These are phyloP conservation scores for Chloropicon primus DNA, from an alignment of 139 green algal genomes.

Conservation along the genomic window DNA sequence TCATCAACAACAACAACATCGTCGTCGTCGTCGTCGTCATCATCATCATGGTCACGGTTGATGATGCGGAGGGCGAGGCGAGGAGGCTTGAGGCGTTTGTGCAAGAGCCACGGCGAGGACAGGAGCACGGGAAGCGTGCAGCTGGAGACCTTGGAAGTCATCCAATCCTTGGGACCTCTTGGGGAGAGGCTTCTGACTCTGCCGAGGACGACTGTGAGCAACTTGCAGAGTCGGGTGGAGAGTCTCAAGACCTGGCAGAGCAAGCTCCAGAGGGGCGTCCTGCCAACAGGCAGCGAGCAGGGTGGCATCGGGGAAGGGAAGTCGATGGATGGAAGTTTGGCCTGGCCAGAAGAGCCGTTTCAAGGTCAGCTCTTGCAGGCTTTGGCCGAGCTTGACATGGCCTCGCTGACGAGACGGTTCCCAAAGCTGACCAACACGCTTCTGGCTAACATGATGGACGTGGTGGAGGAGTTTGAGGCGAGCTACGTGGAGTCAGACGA, in stretches of 20 bases:
- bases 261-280: background rate
- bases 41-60: too few species aligned
- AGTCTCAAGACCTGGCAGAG: background rate
- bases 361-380: background rate
- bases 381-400: background rate
- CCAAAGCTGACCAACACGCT: background rate
- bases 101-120: background rate
- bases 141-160: background rate
- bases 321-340: background rate
- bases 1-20: too few species aligned
- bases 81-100: too few species aligned
- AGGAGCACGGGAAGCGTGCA: background rate
- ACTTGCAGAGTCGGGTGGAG: background rate
- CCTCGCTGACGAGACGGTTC: background rate
- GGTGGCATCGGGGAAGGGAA: background rate
- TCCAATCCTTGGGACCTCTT: background rate
- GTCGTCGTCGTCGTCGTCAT: too few species aligned
- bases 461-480: slow-evolving; percentile 11
- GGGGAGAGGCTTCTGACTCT: background rate
- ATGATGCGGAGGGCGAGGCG: too few species aligned
- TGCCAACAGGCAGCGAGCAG: background rate
- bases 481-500: slow-evolving; percentile 11
- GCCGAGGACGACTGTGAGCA: background rate
- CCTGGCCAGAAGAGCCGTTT: background rate
- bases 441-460: background rate